Conservation (phyloP, 768 basidiomycete species). For the Lenzites betulinus region DNA sequence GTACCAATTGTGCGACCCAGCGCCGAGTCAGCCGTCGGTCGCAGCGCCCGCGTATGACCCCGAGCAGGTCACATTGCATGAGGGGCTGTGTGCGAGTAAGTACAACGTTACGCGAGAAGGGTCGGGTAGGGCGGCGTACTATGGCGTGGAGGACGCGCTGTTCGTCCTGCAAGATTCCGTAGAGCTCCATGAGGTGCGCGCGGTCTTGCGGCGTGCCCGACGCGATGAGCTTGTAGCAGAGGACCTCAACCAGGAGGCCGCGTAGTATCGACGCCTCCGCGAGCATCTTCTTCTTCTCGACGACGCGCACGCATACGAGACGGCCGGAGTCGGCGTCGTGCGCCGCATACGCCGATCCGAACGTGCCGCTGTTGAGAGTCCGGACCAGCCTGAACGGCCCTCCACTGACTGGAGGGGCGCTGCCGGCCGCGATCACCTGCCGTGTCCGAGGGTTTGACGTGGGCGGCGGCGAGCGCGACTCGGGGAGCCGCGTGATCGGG, state of each 20-base stretch:
- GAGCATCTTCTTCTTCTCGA: constrained; percentile 19
- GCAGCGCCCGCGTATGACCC: constrained; percentile 9
- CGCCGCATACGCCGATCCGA: constrained; percentile 23
- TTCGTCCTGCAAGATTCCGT: constrained; percentile 29
- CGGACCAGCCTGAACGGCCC: constrained; percentile 28
- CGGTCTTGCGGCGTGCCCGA: constrained; percentile 12
- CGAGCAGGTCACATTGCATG: constrained; percentile 24
- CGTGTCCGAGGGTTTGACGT: not conserved
- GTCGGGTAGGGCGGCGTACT: constrained; percentile 19
- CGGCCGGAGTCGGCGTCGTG: constrained; percentile 21
- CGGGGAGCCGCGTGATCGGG: not conserved
- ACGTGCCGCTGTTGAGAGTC: constrained; percentile 23
- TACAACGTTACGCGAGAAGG: not conserved
- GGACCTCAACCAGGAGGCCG: constrained; percentile 24
- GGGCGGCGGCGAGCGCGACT: not conserved
- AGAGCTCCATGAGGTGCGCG: constrained; percentile 30
- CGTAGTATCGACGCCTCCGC: not conserved
- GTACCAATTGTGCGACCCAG: constrained; percentile 33
- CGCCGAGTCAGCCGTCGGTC: constrained; percentile 16
- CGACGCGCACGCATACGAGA: constrained; percentile 27
- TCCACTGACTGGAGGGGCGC: not conserved
- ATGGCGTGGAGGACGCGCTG: constrained; percentile 28
- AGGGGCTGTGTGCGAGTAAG: constrained; percentile 12
- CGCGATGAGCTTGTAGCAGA: constrained; percentile 29
- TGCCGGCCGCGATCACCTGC: not conserved